Base-by-base conservation (phyloP, 768 basidiomycete genomes). In the Leccinum variicolor region DNA sequence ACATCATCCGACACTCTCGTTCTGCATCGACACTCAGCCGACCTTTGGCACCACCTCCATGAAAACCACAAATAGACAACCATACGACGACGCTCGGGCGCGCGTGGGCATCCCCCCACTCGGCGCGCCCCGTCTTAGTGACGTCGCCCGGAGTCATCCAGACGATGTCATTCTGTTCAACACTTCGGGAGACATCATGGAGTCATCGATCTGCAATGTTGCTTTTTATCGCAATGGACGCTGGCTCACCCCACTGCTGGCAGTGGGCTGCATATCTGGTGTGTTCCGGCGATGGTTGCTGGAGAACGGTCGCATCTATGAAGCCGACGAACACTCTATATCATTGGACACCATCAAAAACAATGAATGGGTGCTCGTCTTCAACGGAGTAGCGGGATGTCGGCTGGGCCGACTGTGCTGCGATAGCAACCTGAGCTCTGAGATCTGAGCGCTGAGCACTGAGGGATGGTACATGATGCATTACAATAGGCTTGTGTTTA, bases 351-450 rank as follows among this genome's bases (percentile, higher is more conserved):
- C 66, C 48, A 69, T 89, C 25, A 61, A 69, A 48, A 66, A 77
- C 14, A 83, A 84, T n/a, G 88, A 90, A 61, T 81, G 75, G 74
- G 81, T 89, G 2, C 75, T 92, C 36, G 72, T 89, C 34, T 88
- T 85, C 67, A 92, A 92, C 65, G 85, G 84, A 8, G 84, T 89
- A 5, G 79, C 79, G 61, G 90, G 89, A 28, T 89, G 88, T 70
- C 77, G 80, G 33, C 63, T 90, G 29, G 90, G 85, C 11, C 64
- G 59, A 36, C 54, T 72, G 49, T 43, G 43, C 2, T 34, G 49
- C 54, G 9, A 55, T 43, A 29, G 5, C 39, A 36, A 34, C 36
- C 19, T 14, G 15, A 45, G 28, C 8, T 3, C 3, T 33, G 41
- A n/a, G n/a, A n/a, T n/a, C n/a, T n/a, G n/a, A n/a, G n/a, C n/a